Conservation (phyloP, 371 early-diverging fungal species). For the Mucor piriformis region DNA sequence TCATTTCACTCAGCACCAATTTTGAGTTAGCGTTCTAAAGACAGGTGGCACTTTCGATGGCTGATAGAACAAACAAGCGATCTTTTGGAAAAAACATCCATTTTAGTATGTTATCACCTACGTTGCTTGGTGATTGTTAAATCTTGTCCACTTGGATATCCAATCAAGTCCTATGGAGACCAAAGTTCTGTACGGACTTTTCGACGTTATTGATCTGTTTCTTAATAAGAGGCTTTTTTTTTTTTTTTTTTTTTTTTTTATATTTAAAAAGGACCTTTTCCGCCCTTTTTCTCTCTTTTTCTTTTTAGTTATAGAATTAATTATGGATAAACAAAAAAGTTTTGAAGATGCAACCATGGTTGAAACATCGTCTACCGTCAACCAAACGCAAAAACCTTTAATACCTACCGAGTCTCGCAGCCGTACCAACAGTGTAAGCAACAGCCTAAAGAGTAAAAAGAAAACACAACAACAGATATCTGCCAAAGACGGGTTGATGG, state of each 20-base stretch:
- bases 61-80: too few relatives aligned
- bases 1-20: too few relatives aligned
- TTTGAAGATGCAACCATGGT: constrained; percentile 2
- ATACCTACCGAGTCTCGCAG: neutral
- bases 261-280: neutral
- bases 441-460: neutral
- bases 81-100: too few relatives aligned
- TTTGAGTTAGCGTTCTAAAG: neutral
- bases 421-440: neutral
- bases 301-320: neutral
- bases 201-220: too few relatives aligned
- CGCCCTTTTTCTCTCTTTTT: neutral
- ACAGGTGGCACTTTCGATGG: neutral
- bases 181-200: too few relatives aligned
- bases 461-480: constrained; percentile 9
- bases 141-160: too few relatives aligned
- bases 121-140: too few relatives aligned
- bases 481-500: constrained; percentile 35
- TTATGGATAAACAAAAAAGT: constrained; percentile 3
- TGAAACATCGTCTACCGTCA: constrained; percentile 2
- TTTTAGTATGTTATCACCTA: too few relatives aligned
- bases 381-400: neutral
- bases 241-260: neutral
- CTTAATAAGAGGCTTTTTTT: too few relatives aligned
- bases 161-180: too few relatives aligned